Conservation (phyloP, 2,329 filamentous ascomycete genomes). For the Pseudopithomyces maydicus region DNA sequence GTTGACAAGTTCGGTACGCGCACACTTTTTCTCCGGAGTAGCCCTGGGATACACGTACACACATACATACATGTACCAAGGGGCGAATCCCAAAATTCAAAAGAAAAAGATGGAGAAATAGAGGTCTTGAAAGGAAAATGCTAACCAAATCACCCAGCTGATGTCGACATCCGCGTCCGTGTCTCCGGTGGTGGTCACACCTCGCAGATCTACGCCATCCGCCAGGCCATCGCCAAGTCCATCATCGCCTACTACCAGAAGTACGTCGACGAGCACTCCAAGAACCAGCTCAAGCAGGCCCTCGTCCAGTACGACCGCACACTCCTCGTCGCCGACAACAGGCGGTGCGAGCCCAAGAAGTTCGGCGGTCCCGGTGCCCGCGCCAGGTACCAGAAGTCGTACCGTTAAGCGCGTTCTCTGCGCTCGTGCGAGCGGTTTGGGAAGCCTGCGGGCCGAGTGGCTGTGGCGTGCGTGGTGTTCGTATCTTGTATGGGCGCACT, state of each 20-base stretch:
- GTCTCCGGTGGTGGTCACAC: slow-evolving; percentile 97
- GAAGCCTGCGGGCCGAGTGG: slow-evolving; percentile 8
- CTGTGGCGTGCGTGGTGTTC: slow-evolving; percentile 41
- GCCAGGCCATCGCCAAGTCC: slow-evolving; percentile 97
- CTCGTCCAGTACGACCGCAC: slow-evolving; percentile 96
- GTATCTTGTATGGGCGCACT: slow-evolving; percentile 43
- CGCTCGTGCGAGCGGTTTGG: slow-evolving; percentile 7
- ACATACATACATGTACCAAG: background rate
- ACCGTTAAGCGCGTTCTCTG: slow-evolving; percentile 72
- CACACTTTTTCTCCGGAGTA: no score
- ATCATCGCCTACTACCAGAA: slow-evolving; percentile 99
- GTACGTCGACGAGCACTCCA: slow-evolving; percentile 99
- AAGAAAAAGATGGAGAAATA: no score
- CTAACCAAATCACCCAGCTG: slow-evolving; percentile 52
- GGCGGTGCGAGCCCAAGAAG: slow-evolving; percentile 99
- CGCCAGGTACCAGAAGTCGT: slow-evolving; percentile 98
- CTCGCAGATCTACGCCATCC: slow-evolving; percentile 96
- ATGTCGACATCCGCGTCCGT: slow-evolving; percentile 96
- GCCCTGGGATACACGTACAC: no score
- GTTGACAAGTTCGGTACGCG: slow-evolving; percentile 86
- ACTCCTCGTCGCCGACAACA: slow-evolving; percentile 98
- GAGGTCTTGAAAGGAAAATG: slow-evolving; percentile 13
- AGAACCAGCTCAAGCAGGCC: slow-evolving; percentile 98
- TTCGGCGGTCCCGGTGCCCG: slow-evolving; percentile 92
- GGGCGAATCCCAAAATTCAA: no score